Evolutionary conservation across 2,329 filamentous ascomycete species (phyloP).

Genomic region (Fusarium protoensiforme): DNA sequence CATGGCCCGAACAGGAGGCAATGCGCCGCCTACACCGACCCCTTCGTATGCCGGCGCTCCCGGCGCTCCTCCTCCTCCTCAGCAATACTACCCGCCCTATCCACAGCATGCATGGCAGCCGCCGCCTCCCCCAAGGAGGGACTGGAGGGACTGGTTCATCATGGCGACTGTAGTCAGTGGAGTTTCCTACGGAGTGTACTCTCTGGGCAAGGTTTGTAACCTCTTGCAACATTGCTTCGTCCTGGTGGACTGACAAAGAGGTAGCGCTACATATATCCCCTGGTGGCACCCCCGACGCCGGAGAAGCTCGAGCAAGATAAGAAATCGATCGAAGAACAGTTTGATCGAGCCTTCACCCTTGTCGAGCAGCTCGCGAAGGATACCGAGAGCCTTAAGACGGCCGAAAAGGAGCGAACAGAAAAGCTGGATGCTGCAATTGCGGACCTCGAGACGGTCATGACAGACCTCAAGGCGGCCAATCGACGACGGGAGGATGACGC

Average conservation of each 20-base stretch:
- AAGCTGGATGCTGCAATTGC: slow-evolving; percentile 82
- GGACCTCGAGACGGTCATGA: slow-evolving; percentile 86
- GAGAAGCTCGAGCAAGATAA: slow-evolving; percentile 96
- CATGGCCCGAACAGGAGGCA: slow-evolving; percentile 78
- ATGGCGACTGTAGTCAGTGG: slow-evolving; percentile 96
- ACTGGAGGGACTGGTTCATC: slow-evolving; percentile 99
- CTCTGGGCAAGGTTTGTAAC: slow-evolving; percentile 80
- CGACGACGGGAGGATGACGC: slow-evolving; percentile 88
- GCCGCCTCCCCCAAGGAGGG: slow-evolving; percentile 76
- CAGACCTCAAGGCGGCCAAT: slow-evolving; percentile 83
- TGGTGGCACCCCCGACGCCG: slow-evolving; percentile 93
- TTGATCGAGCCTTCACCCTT: slow-evolving; percentile 89
- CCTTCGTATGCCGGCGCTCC: slow-evolving; percentile 57
- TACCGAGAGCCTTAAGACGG: slow-evolving; percentile 86
- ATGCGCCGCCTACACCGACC: slow-evolving; percentile 55
- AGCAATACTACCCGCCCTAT: slow-evolving; percentile 60
- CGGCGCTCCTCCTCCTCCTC: slow-evolving; percentile 56
- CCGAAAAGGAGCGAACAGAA: slow-evolving; percentile 86
- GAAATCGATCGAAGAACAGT: slow-evolving; percentile 89
- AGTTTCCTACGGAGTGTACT: slow-evolving; percentile 88
- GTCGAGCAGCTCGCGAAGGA: slow-evolving; percentile 94
- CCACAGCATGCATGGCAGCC: slow-evolving; percentile 68
- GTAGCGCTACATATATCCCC: slow-evolving; percentile 88
- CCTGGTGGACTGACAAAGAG: slow-evolving; percentile 22
- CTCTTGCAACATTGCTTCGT: background rate